A percentile compares a stretch with the other conserved stretches of the same genome.
Conservation (phyloP, 2,329 filamentous ascomycete species). For the Cladophialophora yegresii region DNA sequence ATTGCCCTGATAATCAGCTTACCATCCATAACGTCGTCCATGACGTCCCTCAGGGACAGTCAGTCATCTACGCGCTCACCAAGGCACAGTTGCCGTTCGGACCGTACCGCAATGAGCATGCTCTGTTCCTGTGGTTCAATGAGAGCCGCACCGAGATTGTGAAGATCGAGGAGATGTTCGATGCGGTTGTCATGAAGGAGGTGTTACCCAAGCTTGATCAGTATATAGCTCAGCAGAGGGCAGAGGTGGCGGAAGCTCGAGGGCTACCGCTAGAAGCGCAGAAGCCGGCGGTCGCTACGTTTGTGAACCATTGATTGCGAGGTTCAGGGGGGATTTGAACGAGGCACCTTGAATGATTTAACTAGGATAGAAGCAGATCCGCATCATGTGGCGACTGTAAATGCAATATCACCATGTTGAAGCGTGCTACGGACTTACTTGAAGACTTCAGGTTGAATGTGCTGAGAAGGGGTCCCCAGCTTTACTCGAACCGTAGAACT, state of each 20-base stretch:
- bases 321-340: too few species aligned
- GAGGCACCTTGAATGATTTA: too few species aligned
- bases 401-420: too few species aligned
- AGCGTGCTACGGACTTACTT: too few species aligned
- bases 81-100: neutral
- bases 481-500: too few species aligned
- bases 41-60: neutral
- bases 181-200: neutral
- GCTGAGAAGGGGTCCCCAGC: too few species aligned
- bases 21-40: neutral
- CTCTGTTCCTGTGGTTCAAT: neutral
- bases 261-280: neutral
- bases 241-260: neutral
- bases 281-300: neutral
- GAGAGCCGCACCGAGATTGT: neutral
- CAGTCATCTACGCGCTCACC: neutral
- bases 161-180: constrained; percentile 1
- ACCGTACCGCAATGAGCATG: neutral
- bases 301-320: neutral
- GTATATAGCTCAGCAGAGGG: neutral
- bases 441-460: too few species aligned
- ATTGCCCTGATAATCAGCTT: neutral
- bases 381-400: too few species aligned
- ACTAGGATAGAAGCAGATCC: too few species aligned
- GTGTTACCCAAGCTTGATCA: neutral